Evolutionary conservation across 257 asterid genomes (phyloP).

Genomic region (Ocimum tenuiflorum): DNA sequence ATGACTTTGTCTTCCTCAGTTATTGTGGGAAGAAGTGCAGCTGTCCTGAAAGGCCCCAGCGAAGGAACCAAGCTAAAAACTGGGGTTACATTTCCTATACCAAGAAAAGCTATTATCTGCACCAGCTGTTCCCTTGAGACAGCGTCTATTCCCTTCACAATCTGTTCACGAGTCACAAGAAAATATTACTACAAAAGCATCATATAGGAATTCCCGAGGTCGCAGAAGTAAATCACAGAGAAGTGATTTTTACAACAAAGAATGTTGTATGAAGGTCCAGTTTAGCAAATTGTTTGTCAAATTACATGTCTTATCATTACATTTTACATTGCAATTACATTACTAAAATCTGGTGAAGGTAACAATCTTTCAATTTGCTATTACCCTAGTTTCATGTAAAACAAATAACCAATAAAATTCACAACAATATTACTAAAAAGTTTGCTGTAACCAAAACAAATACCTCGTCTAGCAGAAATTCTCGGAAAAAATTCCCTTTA

Average conservation of each 20-base stretch:
- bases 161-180: constrained; percentile 36
- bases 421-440: background rate
- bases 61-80: constrained; percentile 84
- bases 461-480: constrained; percentile 97
- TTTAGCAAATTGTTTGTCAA: background rate
- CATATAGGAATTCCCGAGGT: background rate
- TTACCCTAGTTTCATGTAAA: background rate
- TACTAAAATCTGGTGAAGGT: background rate
- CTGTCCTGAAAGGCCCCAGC: constrained; percentile 72
- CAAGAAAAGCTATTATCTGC: constrained; percentile 61
- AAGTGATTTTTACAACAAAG: background rate
- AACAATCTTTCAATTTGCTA: background rate
- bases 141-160: constrained; percentile 98
- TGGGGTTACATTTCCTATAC: constrained; percentile 61
- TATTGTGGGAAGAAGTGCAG: constrained; percentile 78
- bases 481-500: constrained; percentile 88
- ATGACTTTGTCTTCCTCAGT: constrained; percentile 84
- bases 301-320: background rate
- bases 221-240: background rate
- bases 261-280: background rate
- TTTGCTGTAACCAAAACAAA: background rate
- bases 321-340: background rate
- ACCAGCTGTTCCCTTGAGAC: constrained; percentile 85
- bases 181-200: constrained; percentile 12
- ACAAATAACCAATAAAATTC: background rate